phyloP scores from a whole-genome alignment of 2,329 filamentous ascomycete species.

The Apiospora hydei region DNA sequence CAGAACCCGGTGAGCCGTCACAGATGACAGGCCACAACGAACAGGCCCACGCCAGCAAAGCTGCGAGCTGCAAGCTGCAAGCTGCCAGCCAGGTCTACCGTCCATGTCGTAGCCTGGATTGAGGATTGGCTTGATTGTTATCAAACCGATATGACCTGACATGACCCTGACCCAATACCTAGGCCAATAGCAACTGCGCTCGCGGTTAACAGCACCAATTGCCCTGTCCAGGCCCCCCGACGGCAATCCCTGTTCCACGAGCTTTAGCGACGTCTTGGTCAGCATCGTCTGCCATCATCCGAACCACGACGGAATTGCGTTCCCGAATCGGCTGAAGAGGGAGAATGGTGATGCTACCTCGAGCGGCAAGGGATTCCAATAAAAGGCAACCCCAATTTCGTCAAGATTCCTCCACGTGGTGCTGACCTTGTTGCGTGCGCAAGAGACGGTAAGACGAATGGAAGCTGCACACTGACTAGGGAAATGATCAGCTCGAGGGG shows the following conservation, averaged over 20 bases:
- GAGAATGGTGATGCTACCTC: neutral
- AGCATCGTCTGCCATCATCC: neutral
- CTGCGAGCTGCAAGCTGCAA: constrained; percentile 1
- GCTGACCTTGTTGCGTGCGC: neutral
- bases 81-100: constrained; percentile 9
- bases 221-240: neutral
- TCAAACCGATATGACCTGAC: neutral
- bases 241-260: neutral
- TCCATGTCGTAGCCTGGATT: constrained; percentile 8
- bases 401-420: neutral
- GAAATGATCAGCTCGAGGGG: constrained; percentile 12
- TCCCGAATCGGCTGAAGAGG: constrained; percentile 15
- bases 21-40: neutral
- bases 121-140: constrained; percentile 6
- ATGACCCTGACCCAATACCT: neutral
- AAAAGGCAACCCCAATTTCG: neutral
- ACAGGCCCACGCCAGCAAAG: neutral
- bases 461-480: neutral
- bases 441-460: neutral
- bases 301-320: neutral
- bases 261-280: neutral
- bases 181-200: neutral
- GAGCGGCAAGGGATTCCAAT: neutral
- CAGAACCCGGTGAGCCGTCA: neutral
- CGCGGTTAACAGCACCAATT: constrained; percentile 10